Evolutionary conservation across 1,139 yeast genomes (phyloP).

Genomic region (Protomyces gravidus): DNA sequence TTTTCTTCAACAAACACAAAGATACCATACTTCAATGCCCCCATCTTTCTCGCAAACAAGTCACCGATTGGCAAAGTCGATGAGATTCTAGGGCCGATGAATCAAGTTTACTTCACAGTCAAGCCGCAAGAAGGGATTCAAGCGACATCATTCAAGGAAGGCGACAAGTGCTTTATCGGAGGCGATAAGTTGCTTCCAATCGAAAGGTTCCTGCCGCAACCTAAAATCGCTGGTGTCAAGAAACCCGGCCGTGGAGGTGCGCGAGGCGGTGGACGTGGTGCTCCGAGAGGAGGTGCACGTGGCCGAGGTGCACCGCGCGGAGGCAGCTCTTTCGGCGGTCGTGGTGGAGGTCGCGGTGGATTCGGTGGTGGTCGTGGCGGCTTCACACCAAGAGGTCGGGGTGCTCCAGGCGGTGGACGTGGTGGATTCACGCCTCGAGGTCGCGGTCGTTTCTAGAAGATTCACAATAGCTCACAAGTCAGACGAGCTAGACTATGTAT

Average conservation of each 20-base stretch:
- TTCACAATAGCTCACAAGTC: no score
- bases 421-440: constrained; percentile 31
- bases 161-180: constrained; percentile 93
- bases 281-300: constrained; percentile 45
- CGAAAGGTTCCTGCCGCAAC: constrained; percentile 65
- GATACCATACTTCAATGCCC: constrained; percentile 98
- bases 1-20: constrained; percentile 91
- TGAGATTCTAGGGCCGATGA: constrained; percentile 94
- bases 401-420: constrained; percentile 36
- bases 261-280: constrained; percentile 47
- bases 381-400: constrained; percentile 28
- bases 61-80: constrained; percentile 96
- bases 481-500: background rate
- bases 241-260: constrained; percentile 51
- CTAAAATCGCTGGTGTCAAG: constrained; percentile 45
- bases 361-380: constrained; percentile 32
- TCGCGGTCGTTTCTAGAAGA: constrained; percentile 30
- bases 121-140: constrained; percentile 95
- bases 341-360: constrained; percentile 42
- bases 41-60: constrained; percentile 87
- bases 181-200: constrained; percentile 92
- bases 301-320: constrained; percentile 44
- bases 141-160: constrained; percentile 86
- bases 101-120: constrained; percentile 93
- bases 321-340: constrained; percentile 43